Conservation (phyloP, 2,329 filamentous ascomycete species). For the Phaeophleospora eucalypticola region DNA sequence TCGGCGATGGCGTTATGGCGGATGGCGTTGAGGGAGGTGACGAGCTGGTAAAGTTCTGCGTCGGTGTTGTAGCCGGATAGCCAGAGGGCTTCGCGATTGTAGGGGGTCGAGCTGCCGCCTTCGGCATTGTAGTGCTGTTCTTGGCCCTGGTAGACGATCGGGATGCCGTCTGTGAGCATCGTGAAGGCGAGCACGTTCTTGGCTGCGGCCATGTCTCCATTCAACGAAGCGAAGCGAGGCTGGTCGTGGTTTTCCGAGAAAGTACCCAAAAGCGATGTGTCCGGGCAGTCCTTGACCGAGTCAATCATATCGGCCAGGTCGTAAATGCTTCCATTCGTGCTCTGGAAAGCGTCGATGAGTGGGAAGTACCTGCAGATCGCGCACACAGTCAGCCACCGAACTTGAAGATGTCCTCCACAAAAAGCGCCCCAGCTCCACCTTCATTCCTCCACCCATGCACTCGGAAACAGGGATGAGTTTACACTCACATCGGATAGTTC, state of each 20-base stretch:
- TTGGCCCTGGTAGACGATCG: slow-evolving; percentile 62
- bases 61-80: slow-evolving; percentile 39
- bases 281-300: slow-evolving; percentile 35
- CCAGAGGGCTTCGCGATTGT: slow-evolving; percentile 43
- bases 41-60: slow-evolving; percentile 38
- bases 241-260: slow-evolving; percentile 40
- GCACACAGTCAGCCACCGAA: slow-evolving; percentile 6
- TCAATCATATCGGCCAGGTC: slow-evolving; percentile 35
- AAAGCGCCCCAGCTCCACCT: not conserved
- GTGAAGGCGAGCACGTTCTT: slow-evolving; percentile 60
- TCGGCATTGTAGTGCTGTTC: slow-evolving; percentile 54
- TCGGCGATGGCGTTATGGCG: slow-evolving; percentile 44
- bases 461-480: slow-evolving; percentile 15
- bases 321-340: slow-evolving; percentile 35
- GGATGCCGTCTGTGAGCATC: slow-evolving; percentile 59
- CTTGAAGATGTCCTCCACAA: slow-evolving; percentile 2
- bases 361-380: slow-evolving; percentile 34
- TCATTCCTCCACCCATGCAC: not conserved
- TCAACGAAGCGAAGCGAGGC: slow-evolving; percentile 44
- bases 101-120: slow-evolving; percentile 33
- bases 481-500: slow-evolving; percentile 43
- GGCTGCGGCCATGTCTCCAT: slow-evolving; percentile 52
- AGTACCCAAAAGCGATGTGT: slow-evolving; percentile 36
- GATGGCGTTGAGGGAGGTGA: slow-evolving; percentile 48
- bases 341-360: slow-evolving; percentile 36